Evolutionary conservation across 257 asterid genomes (phyloP), one percentile per base, ranked within the genome.

Genomic region (Prunella vulgaris): DNA sequence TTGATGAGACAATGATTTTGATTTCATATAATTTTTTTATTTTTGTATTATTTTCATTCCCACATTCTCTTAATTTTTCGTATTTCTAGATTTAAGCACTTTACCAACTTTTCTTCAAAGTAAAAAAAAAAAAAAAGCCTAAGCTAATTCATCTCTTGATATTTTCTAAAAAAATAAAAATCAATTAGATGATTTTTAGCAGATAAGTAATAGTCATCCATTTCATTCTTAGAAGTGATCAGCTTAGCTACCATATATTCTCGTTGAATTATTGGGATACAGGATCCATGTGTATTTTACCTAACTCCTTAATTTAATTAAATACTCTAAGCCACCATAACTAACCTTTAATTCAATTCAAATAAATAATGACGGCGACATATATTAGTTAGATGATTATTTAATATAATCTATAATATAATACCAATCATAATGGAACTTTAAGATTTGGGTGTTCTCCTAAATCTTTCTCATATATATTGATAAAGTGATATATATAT

Each of bases 401-500:
- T 49, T 5, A 8, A 49, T 21, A 14, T 68, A 40, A 54, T 21
- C 0, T 4, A 12, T 37, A 49, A 28, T 4, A 12, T 37, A 49
- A 28, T n/a, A 66, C 1, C 1, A 27, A 15, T 38, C n/a, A 10
- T 38, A 38, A 10, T 2, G 22, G n/a, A 10, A 33, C 27, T 5
- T 20, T 21, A 28, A 13, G 49, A 32, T 65, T 21, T 37, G 79
- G 25, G 57, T 46, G 52, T 54, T 69, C 35, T 68, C 63, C 75
- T 70, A 42, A 56, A 74, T 71, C 59, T 66, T n/a, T 74, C 49
- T 37, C 56, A 28, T 21, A 57, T 32, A 40, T 40, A 12, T 40
- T 40, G 12, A 12, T n/a, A n/a, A n/a, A n/a, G n/a, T n/a, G n/a
- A n/a, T n/a, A n/a, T n/a, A n/a, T n/a, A n/a, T n/a, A n/a, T n/a